These are phyloP conservation scores for Cinnamomum micranthum DNA, from an alignment of 164 flowering plant species.

Conservation along the genomic window DNA sequence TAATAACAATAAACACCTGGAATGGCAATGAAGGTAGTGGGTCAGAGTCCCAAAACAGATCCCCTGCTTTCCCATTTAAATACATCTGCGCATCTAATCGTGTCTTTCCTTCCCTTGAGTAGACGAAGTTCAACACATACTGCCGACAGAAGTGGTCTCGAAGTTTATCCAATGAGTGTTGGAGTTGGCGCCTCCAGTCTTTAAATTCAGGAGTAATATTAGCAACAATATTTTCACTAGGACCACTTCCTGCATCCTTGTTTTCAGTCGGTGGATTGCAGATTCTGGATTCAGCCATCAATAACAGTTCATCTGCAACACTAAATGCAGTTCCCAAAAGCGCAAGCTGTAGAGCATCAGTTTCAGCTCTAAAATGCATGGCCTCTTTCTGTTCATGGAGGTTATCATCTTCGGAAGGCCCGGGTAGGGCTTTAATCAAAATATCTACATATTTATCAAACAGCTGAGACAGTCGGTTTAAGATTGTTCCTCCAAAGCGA, in stretches of 20 bases:
- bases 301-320: slow-evolving; percentile 76
- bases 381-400: slow-evolving; percentile 61
- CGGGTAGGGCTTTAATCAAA: slow-evolving; percentile 65
- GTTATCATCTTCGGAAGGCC: slow-evolving; percentile 82
- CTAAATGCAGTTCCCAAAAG: slow-evolving; percentile 84
- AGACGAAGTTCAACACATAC: slow-evolving; percentile 87
- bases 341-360: slow-evolving; percentile 95
- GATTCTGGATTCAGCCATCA: slow-evolving; percentile 48
- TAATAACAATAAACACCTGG: slow-evolving; percentile 51
- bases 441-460: slow-evolving; percentile 78
- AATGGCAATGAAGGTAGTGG: slow-evolving; percentile 91
- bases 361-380: slow-evolving; percentile 69
- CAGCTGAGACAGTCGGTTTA: slow-evolving; percentile 60
- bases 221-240: slow-evolving; percentile 33
- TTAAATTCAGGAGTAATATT: slow-evolving; percentile 52
- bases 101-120: slow-evolving; percentile 81
- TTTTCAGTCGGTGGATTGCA: slow-evolving; percentile 45
- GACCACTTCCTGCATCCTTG: slow-evolving; percentile 39
- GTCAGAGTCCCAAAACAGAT: slow-evolving; percentile 56
- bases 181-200: slow-evolving; percentile 93
- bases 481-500: slow-evolving; percentile 76
- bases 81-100: slow-evolving; percentile 73
- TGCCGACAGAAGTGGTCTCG: slow-evolving; percentile 90
- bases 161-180: slow-evolving; percentile 80
- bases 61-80: slow-evolving; percentile 54